Base-by-base conservation (phyloP, 495 filamentous ascomycete species). In the Penicillium angulare region DNA sequence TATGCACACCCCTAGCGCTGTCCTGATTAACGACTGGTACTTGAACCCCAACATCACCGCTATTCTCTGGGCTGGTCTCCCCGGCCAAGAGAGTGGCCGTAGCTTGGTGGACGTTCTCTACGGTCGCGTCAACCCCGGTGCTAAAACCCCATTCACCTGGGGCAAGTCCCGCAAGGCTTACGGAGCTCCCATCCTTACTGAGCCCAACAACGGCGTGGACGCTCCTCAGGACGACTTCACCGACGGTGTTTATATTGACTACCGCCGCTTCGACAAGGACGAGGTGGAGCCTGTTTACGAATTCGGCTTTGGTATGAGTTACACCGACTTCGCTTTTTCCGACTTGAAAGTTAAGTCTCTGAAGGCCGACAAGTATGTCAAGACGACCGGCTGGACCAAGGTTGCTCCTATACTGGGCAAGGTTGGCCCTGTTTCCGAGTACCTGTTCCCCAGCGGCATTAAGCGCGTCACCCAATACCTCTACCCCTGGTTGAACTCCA, bases 201-300 rank as follows among this genome's bases (percentile, higher is more conserved):
- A 80, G 51, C 80, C 87, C 21, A 92, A 92, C 69, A 85, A 88
- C 43, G 86, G 83, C 40, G 61, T 76, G 15, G 77, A 55, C 18
- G 79, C 86, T 17, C 91, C 91, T 3, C 93, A 98, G 68, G 69
- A 85, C 22, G 76, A 92, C 66, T 96, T 92, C 67, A 76, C 76
- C 20, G 92, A 97, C 59, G 92, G 92, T 29, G 77, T 86, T 22
- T 93, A 95, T 71, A 95, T 96, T 67, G 93, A 98, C 70, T 98
- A 98, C 69, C 88, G 93, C 46, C 74, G 83, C 49, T 88, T 98
- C 40, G 93, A 98, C 75, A 86, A 85, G 67, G 73, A 76, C 23
- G 73, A 83, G 32, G 80, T 86, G 45, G 77, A 83, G 18, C 90
- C 93, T 1, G 84, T 88, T 49, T 98, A 87, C 65, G 90, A 95